A percentile compares a stretch with the other conserved stretches of the same genome.
Conservation (phyloP, 2,329 filamentous ascomycete species). For the Claviceps citrina region DNA sequence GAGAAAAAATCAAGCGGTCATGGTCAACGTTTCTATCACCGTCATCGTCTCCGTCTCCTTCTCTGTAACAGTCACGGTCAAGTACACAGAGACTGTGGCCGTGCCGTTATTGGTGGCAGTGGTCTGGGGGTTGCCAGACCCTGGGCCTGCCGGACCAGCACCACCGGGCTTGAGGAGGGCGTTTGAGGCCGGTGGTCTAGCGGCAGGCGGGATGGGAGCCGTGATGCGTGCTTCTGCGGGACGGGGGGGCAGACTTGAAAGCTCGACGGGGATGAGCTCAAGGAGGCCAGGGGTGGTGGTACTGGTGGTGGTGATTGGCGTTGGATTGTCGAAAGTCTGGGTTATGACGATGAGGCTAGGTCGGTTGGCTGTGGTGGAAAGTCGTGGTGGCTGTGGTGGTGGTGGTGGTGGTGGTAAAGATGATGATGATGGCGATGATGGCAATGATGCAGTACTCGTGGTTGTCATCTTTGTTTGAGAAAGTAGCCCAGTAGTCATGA, state of each 20-base stretch:
- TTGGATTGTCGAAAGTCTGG: slow-evolving; percentile 15
- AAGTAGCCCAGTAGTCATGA: background rate
- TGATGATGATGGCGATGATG: background rate
- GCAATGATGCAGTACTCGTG: background rate
- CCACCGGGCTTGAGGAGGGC: slow-evolving; percentile 5
- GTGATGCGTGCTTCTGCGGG: slow-evolving; percentile 2
- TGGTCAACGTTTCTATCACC: too few relatives aligned
- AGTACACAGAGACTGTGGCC: slow-evolving; percentile 21
- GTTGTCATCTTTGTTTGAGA: background rate
- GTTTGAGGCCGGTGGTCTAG: slow-evolving; percentile 4
- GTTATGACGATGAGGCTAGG: slow-evolving; percentile 11
- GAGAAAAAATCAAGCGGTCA: too few relatives aligned
- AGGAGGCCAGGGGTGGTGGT: slow-evolving; percentile 11
- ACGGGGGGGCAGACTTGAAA: background rate
- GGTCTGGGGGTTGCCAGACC: slow-evolving; percentile 10
- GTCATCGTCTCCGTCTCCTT: slow-evolving; percentile 13
- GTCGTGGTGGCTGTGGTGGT: background rate
- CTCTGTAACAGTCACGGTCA: slow-evolving; percentile 22
- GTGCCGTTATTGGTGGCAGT: slow-evolving; percentile 15
- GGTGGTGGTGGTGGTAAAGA: background rate
- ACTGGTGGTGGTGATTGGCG: slow-evolving; percentile 3
- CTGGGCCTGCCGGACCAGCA: background rate
- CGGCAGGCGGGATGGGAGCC: background rate
- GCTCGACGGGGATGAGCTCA: slow-evolving; percentile 15
- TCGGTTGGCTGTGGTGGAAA: background rate